phyloP scores from a whole-genome alignment of 2,329 filamentous ascomycete species.

The Pseudocercospora fuligena region DNA sequence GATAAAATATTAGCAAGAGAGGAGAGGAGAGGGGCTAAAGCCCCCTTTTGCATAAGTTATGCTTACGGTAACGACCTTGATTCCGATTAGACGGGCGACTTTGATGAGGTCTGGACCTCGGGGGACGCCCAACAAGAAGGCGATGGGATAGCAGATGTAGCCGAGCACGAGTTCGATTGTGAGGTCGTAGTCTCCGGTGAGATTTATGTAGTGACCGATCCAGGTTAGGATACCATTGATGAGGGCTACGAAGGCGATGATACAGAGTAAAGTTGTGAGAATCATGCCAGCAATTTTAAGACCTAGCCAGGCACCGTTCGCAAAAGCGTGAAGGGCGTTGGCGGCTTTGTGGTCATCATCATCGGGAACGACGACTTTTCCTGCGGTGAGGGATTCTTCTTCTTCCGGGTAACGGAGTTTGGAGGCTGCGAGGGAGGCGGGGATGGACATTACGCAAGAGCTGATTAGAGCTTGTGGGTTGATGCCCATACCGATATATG shows the following conservation, averaged over 20 bases:
- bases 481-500: constrained; percentile 82
- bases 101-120: constrained; percentile 64
- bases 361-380: constrained; percentile 78
- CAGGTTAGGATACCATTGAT: constrained; percentile 78
- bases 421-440: constrained; percentile 84
- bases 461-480: constrained; percentile 86
- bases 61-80: constrained; percentile 72
- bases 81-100: constrained; percentile 78
- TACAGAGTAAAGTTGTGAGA: constrained; percentile 76
- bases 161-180: constrained; percentile 76
- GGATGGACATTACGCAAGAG: constrained; percentile 94
- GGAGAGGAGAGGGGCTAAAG: not conserved
- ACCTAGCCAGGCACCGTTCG: constrained; percentile 83
- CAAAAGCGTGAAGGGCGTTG: constrained; percentile 83
- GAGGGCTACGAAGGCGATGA: constrained; percentile 76
- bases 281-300: constrained; percentile 89
- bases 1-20: not conserved
- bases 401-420: constrained; percentile 90
- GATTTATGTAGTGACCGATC: constrained; percentile 81
- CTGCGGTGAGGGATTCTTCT: constrained; percentile 82
- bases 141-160: constrained; percentile 77
- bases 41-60: too few species aligned
- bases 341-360: constrained; percentile 74
- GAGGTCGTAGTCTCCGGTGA: constrained; percentile 68
- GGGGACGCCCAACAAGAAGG: constrained; percentile 81